phyloP scores from a whole-genome alignment of 306 rosid genomes.

The Trifolium pratense region DNA sequence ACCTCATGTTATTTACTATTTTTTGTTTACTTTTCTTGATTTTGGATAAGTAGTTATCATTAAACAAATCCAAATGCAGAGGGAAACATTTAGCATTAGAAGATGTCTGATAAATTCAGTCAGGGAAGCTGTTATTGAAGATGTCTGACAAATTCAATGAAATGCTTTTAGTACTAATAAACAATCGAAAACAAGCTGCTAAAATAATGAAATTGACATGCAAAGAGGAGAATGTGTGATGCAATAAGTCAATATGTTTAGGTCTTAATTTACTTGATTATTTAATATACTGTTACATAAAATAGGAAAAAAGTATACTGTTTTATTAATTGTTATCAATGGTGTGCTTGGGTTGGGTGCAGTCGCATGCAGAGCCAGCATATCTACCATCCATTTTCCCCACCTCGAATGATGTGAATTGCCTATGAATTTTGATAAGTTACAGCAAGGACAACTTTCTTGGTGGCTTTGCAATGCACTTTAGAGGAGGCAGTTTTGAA shows the following conservation, averaged over 20 bases:
- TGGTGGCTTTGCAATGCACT: background rate
- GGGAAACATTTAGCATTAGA: background rate
- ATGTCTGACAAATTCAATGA: background rate
- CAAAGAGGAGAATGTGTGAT: background rate
- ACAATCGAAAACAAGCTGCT: constrained; percentile 1
- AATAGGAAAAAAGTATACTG: background rate
- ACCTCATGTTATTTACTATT: background rate
- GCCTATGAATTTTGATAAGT: background rate
- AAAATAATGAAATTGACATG: background rate
- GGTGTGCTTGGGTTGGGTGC: background rate
- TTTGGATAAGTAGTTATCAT: no score
- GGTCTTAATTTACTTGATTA: background rate
- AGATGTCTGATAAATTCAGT: background rate
- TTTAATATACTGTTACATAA: background rate
- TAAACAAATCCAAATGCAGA: no score
- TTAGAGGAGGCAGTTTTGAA: background rate
- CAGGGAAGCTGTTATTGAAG: background rate
- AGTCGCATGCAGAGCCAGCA: background rate
- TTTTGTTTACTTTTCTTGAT: background rate
- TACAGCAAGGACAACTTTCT: background rate
- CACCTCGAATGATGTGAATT: background rate
- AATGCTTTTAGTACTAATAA: background rate
- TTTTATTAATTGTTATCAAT: background rate
- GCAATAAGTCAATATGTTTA: background rate
- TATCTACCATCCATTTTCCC: background rate